A percentile compares a stretch with the other conserved stretches of the same genome.
Conservation (phyloP, 225 moss, liverwort and hornwort genomes). For the Straminergon stramineum region DNA sequence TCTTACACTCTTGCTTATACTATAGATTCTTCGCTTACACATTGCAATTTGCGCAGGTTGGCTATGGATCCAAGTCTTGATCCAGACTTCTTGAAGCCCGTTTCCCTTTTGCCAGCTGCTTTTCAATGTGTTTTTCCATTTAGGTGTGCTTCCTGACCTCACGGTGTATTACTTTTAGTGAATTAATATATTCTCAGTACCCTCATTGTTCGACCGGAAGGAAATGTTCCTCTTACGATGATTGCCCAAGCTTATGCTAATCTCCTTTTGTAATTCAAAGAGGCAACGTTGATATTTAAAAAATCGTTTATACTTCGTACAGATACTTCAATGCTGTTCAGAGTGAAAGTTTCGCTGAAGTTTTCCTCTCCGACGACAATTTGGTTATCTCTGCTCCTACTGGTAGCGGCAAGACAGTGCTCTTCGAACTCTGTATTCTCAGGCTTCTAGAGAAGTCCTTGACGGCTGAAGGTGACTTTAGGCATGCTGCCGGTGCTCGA, state of each 20-base stretch:
- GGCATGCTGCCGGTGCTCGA: slow-evolving; percentile 53
- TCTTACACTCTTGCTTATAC: neutral
- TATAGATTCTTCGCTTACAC: neutral
- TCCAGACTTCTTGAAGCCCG: slow-evolving; percentile 43
- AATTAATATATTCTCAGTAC: neutral
- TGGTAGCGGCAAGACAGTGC: slow-evolving; percentile 94
- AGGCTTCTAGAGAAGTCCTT: slow-evolving; percentile 60
- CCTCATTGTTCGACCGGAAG: neutral
- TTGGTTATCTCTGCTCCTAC: slow-evolving; percentile 94
- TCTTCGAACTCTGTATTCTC: slow-evolving; percentile 96
- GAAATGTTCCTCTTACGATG: neutral
- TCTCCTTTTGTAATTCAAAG: neutral
- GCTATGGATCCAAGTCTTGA: slow-evolving; percentile 41
- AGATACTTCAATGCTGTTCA: slow-evolving; percentile 98
- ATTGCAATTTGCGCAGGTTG: slow-evolving; percentile 8
- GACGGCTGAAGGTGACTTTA: slow-evolving; percentile 46
- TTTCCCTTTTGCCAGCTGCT: slow-evolving; percentile 34
- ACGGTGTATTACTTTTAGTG: neutral
- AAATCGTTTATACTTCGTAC: neutral
- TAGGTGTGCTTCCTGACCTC: slow-evolving; percentile 19
- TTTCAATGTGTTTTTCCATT: slow-evolving; percentile 39
- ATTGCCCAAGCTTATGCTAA: neutral
- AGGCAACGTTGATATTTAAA: neutral
- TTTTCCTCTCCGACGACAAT: slow-evolving; percentile 73
- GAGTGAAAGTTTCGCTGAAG: slow-evolving; percentile 85